These are phyloP conservation scores for Bjerkandera adusta DNA, from an alignment of 1,284 basidiomycete genomes.

Conservation along the genomic window DNA sequence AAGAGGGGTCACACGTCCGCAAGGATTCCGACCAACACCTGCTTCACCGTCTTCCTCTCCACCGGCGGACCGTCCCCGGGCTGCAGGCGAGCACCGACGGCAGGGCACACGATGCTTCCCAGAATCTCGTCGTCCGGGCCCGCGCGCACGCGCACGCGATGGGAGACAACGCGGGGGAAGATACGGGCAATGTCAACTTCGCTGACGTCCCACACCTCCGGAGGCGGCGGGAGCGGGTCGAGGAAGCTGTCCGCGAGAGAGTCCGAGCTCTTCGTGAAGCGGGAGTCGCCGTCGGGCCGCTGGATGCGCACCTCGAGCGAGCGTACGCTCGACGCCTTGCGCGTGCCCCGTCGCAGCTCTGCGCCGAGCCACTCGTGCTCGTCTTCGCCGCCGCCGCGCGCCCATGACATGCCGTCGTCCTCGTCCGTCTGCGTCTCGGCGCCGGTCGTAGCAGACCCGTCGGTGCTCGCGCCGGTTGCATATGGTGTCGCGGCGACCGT, in stretches of 20 bases:
- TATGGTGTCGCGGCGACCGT: conserved; percentile 15
- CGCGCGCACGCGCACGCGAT: conserved; percentile 64
- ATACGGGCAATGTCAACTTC: conserved; percentile 71
- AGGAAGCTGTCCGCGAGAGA: conserved; percentile 4
- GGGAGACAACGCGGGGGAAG: conserved; percentile 66
- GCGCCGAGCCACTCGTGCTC: conserved; percentile 20
- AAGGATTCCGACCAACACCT: conserved; percentile 54
- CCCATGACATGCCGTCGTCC: no score
- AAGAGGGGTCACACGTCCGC: conserved; percentile 52
- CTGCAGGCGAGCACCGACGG: conserved; percentile 19
- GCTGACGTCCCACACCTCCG: conserved; percentile 52
- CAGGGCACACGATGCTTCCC: conserved; percentile 52
- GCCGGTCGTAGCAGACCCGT: conserved; percentile 20
- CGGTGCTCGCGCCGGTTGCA: neutral
- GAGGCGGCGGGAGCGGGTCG: conserved; percentile 11
- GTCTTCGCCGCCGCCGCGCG: conserved; percentile 13
- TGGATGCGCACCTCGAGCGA: conserved; percentile 12
- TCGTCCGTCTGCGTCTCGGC: no score
- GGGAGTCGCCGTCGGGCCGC: conserved; percentile 6
- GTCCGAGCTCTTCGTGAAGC: conserved; percentile 1
- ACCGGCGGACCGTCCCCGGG: conserved; percentile 7
- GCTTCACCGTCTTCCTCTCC: conserved; percentile 47
- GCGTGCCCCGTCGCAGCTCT: conserved; percentile 15
- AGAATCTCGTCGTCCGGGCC: conserved; percentile 67
- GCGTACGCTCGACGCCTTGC: conserved; percentile 10